Percentiles rank a stretch among this genome's conserved stretches.
Conservation (phyloP, 768 basidiomycete genomes). For the Tulasnella sp. region DNA sequence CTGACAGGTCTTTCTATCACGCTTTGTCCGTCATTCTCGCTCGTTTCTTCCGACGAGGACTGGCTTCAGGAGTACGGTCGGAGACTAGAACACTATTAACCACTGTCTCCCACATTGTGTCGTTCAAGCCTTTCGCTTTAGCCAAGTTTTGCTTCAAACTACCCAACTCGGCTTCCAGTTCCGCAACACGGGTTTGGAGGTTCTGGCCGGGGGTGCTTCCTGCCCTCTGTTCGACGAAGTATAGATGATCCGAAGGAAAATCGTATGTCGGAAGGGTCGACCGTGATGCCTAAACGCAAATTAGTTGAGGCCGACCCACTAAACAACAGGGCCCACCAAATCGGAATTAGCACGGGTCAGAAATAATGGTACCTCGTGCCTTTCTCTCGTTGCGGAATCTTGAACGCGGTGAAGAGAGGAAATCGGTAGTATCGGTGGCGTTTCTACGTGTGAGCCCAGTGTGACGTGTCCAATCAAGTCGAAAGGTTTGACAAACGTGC, state of each 20-base stretch:
- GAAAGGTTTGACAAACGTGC: conserved; percentile 70
- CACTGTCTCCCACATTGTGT: conserved; percentile 83
- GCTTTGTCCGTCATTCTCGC: neutral
- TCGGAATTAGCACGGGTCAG: conserved; percentile 33
- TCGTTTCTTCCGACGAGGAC: neutral
- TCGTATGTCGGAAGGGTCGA: neutral
- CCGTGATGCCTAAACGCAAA: neutral
- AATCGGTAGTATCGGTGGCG: conserved; percentile 54
- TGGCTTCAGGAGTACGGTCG: neutral
- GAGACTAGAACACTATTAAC: conserved; percentile 45
- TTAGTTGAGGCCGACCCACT: neutral
- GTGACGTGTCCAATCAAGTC: conserved; percentile 76
- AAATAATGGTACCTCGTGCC: conserved; percentile 57
- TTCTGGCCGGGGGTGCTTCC: conserved; percentile 18
- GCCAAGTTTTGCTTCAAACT: conserved; percentile 55
- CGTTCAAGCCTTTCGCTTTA: conserved; percentile 83
- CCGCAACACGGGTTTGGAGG: conserved; percentile 44
- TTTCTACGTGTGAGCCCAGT: conserved; percentile 32
- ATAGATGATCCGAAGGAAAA: conserved; percentile 41
- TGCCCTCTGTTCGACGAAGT: conserved; percentile 41
- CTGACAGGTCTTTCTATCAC: too few relatives aligned
- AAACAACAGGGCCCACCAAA: neutral
- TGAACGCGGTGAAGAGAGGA: conserved; percentile 60
- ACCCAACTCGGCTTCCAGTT: conserved; percentile 62
- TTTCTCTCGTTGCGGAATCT: conserved; percentile 52